Conservation (phyloP, 1,284 basidiomycete genomes). For the Sporisorium scitamineum region DNA sequence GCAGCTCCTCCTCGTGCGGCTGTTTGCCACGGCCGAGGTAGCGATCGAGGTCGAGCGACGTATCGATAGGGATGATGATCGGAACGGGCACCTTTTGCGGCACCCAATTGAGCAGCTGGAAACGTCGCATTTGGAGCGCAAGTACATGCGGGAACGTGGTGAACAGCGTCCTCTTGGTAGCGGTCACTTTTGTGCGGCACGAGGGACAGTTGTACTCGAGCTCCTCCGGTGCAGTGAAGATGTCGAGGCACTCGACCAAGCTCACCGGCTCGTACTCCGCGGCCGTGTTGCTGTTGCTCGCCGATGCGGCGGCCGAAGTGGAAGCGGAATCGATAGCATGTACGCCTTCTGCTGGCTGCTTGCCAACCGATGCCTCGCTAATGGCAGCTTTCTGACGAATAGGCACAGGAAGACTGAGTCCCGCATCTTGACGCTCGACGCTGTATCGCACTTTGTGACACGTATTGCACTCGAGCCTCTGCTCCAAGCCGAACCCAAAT, state of each 20-base stretch:
- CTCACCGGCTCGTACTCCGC: constrained; percentile 77
- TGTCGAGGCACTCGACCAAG: constrained; percentile 79
- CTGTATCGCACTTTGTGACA: constrained; percentile 91
- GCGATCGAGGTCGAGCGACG: constrained; percentile 75
- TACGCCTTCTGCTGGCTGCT: constrained; percentile 64
- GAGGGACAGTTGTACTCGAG: constrained; percentile 79
- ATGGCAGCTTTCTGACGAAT: constrained; percentile 33
- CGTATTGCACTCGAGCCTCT: constrained; percentile 74
- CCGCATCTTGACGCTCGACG: constrained; percentile 80
- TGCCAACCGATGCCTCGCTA: constrained; percentile 68
- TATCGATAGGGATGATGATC: constrained; percentile 77
- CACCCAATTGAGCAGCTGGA: constrained; percentile 96
- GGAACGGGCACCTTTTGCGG: constrained; percentile 95
- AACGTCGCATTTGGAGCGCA: constrained; percentile 91
- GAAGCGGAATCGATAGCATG: constrained; percentile 15
- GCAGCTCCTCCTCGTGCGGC: constrained; percentile 79
- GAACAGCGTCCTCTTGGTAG: constrained; percentile 79
- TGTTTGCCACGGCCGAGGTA: constrained; percentile 83
- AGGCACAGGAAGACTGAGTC: constrained; percentile 82
- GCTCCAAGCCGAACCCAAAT: constrained; percentile 83
- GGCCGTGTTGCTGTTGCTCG: constrained; percentile 7
- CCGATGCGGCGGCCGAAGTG: constrained; percentile 4
- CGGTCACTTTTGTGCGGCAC: constrained; percentile 77
- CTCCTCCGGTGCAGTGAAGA: constrained; percentile 77
- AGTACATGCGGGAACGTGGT: constrained; percentile 89